Evolutionary conservation across 1,284 basidiomycete genomes (phyloP), one percentile per base, ranked within the genome.

Genomic region (Neonothopanus nambi): DNA sequence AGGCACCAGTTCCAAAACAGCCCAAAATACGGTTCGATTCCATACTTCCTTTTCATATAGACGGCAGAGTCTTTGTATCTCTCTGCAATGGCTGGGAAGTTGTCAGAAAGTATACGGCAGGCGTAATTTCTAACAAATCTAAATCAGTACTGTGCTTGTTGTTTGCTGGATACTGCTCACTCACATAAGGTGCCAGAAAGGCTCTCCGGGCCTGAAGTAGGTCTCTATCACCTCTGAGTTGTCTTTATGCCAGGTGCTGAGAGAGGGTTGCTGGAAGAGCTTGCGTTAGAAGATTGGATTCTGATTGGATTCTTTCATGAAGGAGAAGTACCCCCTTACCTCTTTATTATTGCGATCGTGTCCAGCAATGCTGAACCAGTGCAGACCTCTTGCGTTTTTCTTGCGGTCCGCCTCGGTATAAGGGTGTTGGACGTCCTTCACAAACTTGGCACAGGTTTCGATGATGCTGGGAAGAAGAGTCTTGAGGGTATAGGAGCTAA

Each of bases 21-120:
- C n/a, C n/a, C n/a, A n/a, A n/a, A n/a, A n/a, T n/a, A n/a, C n/a
- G 67, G 65, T 17, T 53, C 30, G 3, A 68, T 64, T 1, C 52
- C 41, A 33, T 59, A 51, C 3, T 42, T 5, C 30, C 15, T 24
- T 18, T 44, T 2, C 33, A 56, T 53, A 5, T 20, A 51, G 12
- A 37, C 24, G 1, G 41, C 49, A 6, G 38, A 45, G 11, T 20
- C 18, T n/a, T 1, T 1, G n/a, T 48, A 58, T 11, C 46, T 18
- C 18, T 48, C 7, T 5, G 50, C 54, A 11, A 56, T 42, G n/a
- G 15, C 55, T 5, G 54, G 54, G 23, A 57, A 57, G 7, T 41
- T 26, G 5, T 13, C 20, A 7, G 3, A 2, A 5, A 56, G 26
- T n/a, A 47, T 23, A n/a, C 28, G n/a, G 20, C 44, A 39, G 17